Conservation (phyloP, 192 early-diverging fungal genomes). For the Phycomyces blakesleeanus region DNA sequence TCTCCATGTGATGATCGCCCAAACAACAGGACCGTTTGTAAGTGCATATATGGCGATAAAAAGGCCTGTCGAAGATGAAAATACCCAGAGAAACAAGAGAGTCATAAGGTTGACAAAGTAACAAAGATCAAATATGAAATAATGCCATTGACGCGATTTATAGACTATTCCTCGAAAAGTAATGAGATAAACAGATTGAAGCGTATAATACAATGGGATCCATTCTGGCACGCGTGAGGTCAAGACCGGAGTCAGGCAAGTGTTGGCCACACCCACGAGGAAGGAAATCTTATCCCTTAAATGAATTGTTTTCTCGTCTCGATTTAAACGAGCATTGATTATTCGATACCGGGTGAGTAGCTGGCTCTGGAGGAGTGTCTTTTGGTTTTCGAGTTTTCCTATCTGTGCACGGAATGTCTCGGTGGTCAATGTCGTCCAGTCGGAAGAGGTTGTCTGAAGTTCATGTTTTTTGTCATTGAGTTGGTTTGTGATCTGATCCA, state of each 20-base stretch:
- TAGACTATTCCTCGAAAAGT: constrained; percentile 48
- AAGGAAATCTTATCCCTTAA: constrained; percentile 61
- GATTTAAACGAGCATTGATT: constrained; percentile 20
- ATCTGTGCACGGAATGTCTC: constrained; percentile 15
- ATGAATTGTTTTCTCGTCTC: constrained; percentile 37
- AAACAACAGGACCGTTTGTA: constrained; percentile 58
- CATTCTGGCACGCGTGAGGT: constrained; percentile 45
- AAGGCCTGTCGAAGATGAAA: constrained; percentile 36
- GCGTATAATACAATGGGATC: constrained; percentile 53
- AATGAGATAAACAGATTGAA: constrained; percentile 40
- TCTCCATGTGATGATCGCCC: constrained; percentile 59
- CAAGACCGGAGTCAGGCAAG: constrained; percentile 54
- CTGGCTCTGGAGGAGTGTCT: constrained; percentile 7
- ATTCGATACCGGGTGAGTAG: constrained; percentile 18
- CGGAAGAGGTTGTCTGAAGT: constrained; percentile 19
- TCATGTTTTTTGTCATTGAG: constrained; percentile 20
- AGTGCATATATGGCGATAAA: constrained; percentile 40
- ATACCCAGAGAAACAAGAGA: constrained; percentile 49
- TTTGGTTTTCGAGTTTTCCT: constrained; percentile 18
- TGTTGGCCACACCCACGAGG: constrained; percentile 57
- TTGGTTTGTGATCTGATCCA: constrained; percentile 31
- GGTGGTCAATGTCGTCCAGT: constrained; percentile 24
- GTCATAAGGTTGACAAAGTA: constrained; percentile 56
- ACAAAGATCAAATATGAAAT: constrained; percentile 58
- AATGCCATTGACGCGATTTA: constrained; percentile 50